Percentiles rank a stretch among this genome's conserved stretches.
These are phyloP conservation scores for Fusarium sp. DNA, from an alignment of 2,329 filamentous ascomycete species.

Conservation along the genomic window DNA sequence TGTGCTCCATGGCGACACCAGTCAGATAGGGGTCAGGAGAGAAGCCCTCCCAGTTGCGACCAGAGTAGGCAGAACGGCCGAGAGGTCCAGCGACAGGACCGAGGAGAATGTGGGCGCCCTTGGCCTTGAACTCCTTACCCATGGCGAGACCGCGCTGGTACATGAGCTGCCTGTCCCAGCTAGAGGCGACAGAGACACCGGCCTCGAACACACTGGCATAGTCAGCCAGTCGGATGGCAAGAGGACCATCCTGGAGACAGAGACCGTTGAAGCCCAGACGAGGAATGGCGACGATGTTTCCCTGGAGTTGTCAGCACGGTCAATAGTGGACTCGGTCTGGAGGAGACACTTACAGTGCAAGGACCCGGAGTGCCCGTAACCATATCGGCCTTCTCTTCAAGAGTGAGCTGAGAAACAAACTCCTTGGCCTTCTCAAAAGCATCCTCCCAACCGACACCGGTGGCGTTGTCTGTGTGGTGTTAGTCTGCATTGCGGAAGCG, in stretches of 20 bases:
- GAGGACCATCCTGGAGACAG: conserved; percentile 55
- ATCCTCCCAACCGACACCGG: conserved; percentile 52
- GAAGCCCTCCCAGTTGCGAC: conserved; percentile 73
- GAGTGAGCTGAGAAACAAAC: conserved; percentile 46
- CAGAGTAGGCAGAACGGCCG: conserved; percentile 57
- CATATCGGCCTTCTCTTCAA: conserved; percentile 49
- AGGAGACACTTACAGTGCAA: conserved; percentile 34
- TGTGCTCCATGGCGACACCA: conserved; percentile 60
- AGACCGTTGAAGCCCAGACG: conserved; percentile 57
- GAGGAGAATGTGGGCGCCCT: conserved; percentile 78
- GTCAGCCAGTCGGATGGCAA: conserved; percentile 50
- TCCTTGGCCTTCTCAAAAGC: conserved; percentile 52
- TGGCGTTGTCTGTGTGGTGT: conserved; percentile 49
- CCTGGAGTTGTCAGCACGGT: conserved; percentile 1
- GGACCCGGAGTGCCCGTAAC: conserved; percentile 51
- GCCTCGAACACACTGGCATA: conserved; percentile 59
- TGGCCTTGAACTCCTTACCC: conserved; percentile 72
- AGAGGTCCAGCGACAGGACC: conserved; percentile 54
- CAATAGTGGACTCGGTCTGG: too few species aligned
- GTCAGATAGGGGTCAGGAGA: conserved; percentile 75
- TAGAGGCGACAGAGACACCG: conserved; percentile 70
- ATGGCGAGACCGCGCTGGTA: conserved; percentile 67
- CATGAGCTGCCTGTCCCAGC: conserved; percentile 78
- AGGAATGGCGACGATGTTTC: conserved; percentile 53
- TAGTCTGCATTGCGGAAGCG: conserved; percentile 5